These are phyloP conservation scores for Flaveria bidentis DNA, from an alignment of 129 eudicot species.

Conservation along the genomic window DNA sequence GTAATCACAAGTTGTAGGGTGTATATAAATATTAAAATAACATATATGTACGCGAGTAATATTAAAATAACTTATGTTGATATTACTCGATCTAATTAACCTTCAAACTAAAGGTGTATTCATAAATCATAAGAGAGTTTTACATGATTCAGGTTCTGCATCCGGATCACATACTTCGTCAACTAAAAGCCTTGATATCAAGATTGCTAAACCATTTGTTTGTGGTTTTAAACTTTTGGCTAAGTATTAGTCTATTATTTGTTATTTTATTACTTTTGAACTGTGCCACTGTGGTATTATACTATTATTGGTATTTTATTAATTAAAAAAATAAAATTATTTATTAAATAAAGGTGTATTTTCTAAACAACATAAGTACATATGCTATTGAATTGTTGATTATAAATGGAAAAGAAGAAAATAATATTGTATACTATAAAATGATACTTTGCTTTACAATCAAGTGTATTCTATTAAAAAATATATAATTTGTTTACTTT, in stretches of 20 bases:
- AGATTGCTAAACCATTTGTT: neutral
- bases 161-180: too few relatives aligned
- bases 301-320: too few relatives aligned
- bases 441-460: constrained; percentile 32
- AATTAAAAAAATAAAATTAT: neutral
- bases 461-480: constrained; percentile 25
- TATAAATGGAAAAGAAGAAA: neutral
- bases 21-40: neutral
- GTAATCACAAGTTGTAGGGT: constrained; percentile 8
- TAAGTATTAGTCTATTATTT: neutral
- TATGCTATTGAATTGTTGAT: neutral
- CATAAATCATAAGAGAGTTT: neutral
- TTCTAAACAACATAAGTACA: neutral
- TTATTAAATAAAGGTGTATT: neutral
- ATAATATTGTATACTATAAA: neutral
- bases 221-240: neutral
- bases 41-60: neutral
- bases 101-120: neutral
- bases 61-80: neutral
- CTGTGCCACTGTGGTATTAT: too few relatives aligned
- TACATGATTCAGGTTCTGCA: neutral
- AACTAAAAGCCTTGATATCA: too few relatives aligned
- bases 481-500: constrained; percentile 27
- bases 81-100: neutral
- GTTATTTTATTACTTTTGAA: neutral